Evolutionary conservation across 768 basidiomycete species (phyloP).

Genomic region (Leccinum uliginosum): DNA sequence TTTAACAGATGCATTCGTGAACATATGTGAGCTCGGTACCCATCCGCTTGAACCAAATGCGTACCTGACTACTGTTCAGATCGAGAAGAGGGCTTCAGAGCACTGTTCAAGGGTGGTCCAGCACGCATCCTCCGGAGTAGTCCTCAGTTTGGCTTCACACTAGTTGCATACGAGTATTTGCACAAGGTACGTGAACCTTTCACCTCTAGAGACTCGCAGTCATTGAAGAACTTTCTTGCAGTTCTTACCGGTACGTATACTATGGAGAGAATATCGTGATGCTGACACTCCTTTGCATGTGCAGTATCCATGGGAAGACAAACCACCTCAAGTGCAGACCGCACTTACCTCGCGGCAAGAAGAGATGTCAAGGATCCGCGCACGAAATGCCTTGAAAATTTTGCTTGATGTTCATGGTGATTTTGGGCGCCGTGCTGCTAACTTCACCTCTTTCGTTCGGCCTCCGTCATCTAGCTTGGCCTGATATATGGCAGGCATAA

Average conservation of each 20-base stretch:
- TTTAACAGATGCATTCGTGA: constrained; percentile 79
- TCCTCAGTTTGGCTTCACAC: constrained; percentile 91
- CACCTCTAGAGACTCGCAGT: not conserved
- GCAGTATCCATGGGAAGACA: constrained; percentile 80
- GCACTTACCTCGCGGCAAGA: constrained; percentile 66
- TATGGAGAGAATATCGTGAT: not conserved
- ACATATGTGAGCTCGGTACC: constrained; percentile 65
- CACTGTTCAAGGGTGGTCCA: constrained; percentile 88
- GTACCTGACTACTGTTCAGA: constrained; percentile 39
- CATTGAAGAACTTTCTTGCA: constrained; percentile 10
- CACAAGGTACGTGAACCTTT: constrained; percentile 47
- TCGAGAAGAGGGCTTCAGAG: constrained; percentile 83
- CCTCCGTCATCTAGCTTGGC: constrained; percentile 17
- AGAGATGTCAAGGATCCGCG: constrained; percentile 85
- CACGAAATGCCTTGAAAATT: constrained; percentile 93
- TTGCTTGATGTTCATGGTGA: constrained; percentile 88
- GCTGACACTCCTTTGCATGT: constrained; percentile 8
- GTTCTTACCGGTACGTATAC: constrained; percentile 30
- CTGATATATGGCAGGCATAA: constrained; percentile 7
- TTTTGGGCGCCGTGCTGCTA: constrained; percentile 61
- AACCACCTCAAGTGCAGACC: constrained; percentile 64
- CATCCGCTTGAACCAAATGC: constrained; percentile 8
- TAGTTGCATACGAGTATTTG: constrained; percentile 75
- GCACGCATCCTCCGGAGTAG: constrained; percentile 86
- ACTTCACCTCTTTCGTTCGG: constrained; percentile 24